Evolutionary conservation across 768 basidiomycete genomes (phyloP).

Genomic region (Agrocybe chaxingu): DNA sequence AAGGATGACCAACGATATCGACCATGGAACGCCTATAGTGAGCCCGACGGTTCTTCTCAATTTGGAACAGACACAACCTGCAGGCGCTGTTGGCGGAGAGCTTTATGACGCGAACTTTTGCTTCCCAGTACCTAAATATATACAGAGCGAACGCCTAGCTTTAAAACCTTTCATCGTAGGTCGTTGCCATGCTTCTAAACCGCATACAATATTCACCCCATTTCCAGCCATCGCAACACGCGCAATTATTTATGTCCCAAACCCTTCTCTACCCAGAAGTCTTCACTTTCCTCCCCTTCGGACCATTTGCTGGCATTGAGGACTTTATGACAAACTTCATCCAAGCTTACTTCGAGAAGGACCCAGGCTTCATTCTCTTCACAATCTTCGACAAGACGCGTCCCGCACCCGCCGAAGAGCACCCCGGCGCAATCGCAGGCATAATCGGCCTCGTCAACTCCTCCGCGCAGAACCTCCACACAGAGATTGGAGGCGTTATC

Average conservation of each 20-base stretch:
- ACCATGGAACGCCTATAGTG: too few relatives aligned
- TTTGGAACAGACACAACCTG: too few relatives aligned
- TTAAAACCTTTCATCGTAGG: slow-evolving; percentile 50
- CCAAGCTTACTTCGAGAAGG: slow-evolving; percentile 29
- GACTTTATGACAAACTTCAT: slow-evolving; percentile 34
- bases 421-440: slow-evolving; percentile 42
- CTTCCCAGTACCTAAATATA: slow-evolving; percentile 37
- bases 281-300: slow-evolving; percentile 47
- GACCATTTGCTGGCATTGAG: slow-evolving; percentile 37
- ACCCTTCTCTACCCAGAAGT: slow-evolving; percentile 34
- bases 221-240: slow-evolving; percentile 42
- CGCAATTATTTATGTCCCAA: slow-evolving; percentile 32
- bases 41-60: too few relatives aligned
- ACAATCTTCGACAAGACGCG: slow-evolving; percentile 51
- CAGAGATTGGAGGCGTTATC: slow-evolving; percentile 55
- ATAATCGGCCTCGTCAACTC: slow-evolving; percentile 49
- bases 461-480: slow-evolving; percentile 34
- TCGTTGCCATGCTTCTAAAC: slow-evolving; percentile 1
- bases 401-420: slow-evolving; percentile 3
- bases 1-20: too few relatives aligned
- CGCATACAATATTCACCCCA: background rate
- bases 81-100: background rate
- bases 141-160: slow-evolving; percentile 47
- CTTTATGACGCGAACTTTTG: slow-evolving; percentile 46
- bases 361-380: slow-evolving; percentile 39